These are phyloP conservation scores for Lanzia echinophila DNA, from an alignment of 2,329 filamentous ascomycete species.

Conservation along the genomic window DNA sequence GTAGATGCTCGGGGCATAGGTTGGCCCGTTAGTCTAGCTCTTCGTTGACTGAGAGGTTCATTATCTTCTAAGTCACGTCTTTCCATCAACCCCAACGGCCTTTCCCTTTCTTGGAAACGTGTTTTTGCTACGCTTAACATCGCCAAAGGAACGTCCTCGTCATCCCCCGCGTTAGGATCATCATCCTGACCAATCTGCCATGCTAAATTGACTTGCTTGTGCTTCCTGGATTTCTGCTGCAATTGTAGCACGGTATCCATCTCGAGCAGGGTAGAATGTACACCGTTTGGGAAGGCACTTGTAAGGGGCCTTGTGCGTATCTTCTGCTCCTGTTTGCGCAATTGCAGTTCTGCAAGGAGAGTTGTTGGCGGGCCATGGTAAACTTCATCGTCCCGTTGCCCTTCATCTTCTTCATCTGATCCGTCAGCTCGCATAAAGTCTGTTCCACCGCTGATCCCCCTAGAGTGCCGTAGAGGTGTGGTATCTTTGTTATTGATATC, in stretches of 20 bases:
- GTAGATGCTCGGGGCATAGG: conserved; percentile 22
- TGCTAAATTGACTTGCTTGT: conserved; percentile 74
- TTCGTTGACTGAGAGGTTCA: conserved; percentile 51
- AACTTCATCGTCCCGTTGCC: conserved; percentile 36
- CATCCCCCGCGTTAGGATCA: conserved; percentile 46
- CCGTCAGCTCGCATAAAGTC: conserved; percentile 12
- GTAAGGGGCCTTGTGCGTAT: conserved; percentile 65
- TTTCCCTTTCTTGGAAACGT: conserved; percentile 43
- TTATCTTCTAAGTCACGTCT: conserved; percentile 83
- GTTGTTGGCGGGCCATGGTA: conserved; percentile 77
- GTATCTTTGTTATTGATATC: conserved; percentile 20
- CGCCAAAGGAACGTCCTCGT: conserved; percentile 84
- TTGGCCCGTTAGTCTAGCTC: conserved; percentile 27
- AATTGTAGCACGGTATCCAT: conserved; percentile 85
- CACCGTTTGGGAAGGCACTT: conserved; percentile 61
- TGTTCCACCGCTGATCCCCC: conserved; percentile 12
- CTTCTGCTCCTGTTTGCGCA: conserved; percentile 85
- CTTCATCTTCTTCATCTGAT: conserved; percentile 40
- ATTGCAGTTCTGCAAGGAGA: conserved; percentile 81
- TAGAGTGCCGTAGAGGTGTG: conserved; percentile 16
- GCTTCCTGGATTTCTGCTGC: conserved; percentile 66
- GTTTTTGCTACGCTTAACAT: conserved; percentile 60
- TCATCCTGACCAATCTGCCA: conserved; percentile 68
- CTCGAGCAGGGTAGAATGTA: conserved; percentile 84
- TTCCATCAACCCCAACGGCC: conserved; percentile 70